Evolutionary conservation across 2,329 filamentous ascomycete species (phyloP), one percentile per base, ranked within the genome.

Genomic region (Ceratocystis harringtonii): DNA sequence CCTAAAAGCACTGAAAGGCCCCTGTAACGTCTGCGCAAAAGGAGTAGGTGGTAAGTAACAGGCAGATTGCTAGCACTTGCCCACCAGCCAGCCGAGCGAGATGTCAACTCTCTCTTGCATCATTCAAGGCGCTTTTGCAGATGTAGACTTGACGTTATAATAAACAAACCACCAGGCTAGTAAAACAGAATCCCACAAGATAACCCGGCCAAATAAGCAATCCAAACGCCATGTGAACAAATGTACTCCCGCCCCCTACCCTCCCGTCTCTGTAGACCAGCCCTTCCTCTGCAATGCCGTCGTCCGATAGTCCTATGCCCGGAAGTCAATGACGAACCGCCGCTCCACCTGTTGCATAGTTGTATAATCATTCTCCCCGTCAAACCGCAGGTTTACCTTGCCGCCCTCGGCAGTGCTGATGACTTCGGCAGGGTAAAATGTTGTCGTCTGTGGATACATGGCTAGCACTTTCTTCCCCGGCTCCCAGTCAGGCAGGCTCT

Each of bases 371-470:
- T 90, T 87, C 70, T 91, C 88, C 15, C 88, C 88, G 72, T 92
- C 89, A 70, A 92, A 92, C 68, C 89, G 85, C 69, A 92, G 77
- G 66, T 82, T 81, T 52, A 87, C 84, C 68, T 79, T 81, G 50
- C 79, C 71, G 68, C 78, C 73, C 48, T 77, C 77, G 65, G 65
- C 36, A n/a, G 63, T 67, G 44, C 85, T 85, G 75, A 89, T 87
- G 7, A 92, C 89, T 70, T 91, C 88, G 1, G 89, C 89, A 72
- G 88, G 86, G 73, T 94, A 94, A 71, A 94, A 92, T 0, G 88
- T 92, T 0, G 89, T 92, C 0, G 89, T 92, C 70, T 90, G 86
- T 0, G 89, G 89, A 71, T 94, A 94, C 66, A 90, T 77, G 0
- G 89, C 89, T 66, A 92, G 78, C 7, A 92, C 89, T 58, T 84